Conservation (phyloP, 2,329 filamentous ascomycete species). For the Colletotrichum orchidophilum region DNA sequence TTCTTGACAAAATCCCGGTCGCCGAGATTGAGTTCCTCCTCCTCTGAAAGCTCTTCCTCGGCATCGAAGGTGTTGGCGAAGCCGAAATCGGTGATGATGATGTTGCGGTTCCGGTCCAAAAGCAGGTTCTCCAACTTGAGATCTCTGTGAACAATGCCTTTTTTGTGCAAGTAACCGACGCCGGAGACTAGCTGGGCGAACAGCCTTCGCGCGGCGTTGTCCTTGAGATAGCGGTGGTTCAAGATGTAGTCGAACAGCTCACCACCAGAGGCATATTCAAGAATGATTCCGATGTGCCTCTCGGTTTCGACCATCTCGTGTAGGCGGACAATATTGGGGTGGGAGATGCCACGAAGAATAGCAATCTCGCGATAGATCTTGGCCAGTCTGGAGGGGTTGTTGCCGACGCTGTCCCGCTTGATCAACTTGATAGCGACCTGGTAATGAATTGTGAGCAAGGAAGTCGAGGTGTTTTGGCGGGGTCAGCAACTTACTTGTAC, state of each 20-base stretch:
- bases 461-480: not conserved
- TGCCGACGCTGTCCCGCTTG: slow-evolving; percentile 87
- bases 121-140: slow-evolving; percentile 96
- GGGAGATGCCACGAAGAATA: slow-evolving; percentile 86
- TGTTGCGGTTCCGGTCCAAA: slow-evolving; percentile 95
- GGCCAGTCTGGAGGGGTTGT: slow-evolving; percentile 86
- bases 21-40: slow-evolving; percentile 86
- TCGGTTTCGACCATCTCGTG: slow-evolving; percentile 99
- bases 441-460: slow-evolving; percentile 31
- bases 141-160: slow-evolving; percentile 97
- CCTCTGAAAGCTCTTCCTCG: slow-evolving; percentile 85
- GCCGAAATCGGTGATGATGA: slow-evolving; percentile 99
- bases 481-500: slow-evolving; percentile 51
- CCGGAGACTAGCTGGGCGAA: slow-evolving; percentile 97
- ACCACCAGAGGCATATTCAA: slow-evolving; percentile 97
- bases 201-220: slow-evolving; percentile 86
- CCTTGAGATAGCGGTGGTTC: slow-evolving; percentile 95
- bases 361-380: slow-evolving; percentile 98
- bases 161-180: slow-evolving; percentile 97
- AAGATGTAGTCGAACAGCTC: slow-evolving; percentile 99
- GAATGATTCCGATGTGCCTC: slow-evolving; percentile 95
- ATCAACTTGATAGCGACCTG: slow-evolving; percentile 98
- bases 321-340: slow-evolving; percentile 95
- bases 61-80: slow-evolving; percentile 98
- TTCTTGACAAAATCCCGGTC: slow-evolving; percentile 91